Base-by-base conservation (phyloP, 202 grass and related monocot genomes). In the Musa balbisiana region DNA sequence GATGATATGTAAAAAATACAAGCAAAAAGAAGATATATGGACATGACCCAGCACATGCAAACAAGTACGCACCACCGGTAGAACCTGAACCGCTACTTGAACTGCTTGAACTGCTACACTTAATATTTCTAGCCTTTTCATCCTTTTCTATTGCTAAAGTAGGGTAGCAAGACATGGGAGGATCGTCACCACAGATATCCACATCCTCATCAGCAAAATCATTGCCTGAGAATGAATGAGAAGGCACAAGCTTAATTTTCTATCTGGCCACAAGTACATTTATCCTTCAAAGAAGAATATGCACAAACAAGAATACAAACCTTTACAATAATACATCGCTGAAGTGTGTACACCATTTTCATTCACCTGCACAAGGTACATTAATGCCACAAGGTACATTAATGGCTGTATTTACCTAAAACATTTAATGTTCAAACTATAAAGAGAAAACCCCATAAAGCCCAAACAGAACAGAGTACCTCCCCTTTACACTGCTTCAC, bases 161-260 rank as follows among this genome's bases (percentile, higher is more conserved):
- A 16, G 81, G 85, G 71, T 87, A 87, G 71, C 72, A 80, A 14
- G 72, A 76, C 11, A 65, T 56, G 62, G 95, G 91, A 67, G 91
- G 86, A 74, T 85, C 91, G 82, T 99, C 89, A 49, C 91, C 91
- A 67, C 91, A 86, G 63, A 99, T 95, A 83, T 99, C 95, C 68
- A 99, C 91, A 85, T 95, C 91, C 82, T 99, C 95, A 22, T 99
- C 95, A 59, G 89, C 29, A 58, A 77, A 91, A 51, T 99, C 88
- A 3, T 79, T 76, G 67, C 78, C 91, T 99, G 83, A 24, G 81
- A 75, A 71, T 29, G 51, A 43, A 80, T 51, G 67, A 62, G 3
- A 15, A 51, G 21, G 33, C 33, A 73, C 51, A 55, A 73, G 51
- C 24, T 56, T 69, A 69, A 15, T 29, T 69, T 69, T 49, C 33